Conservation (phyloP, 805 yeast species). For the Pichia californica region DNA sequence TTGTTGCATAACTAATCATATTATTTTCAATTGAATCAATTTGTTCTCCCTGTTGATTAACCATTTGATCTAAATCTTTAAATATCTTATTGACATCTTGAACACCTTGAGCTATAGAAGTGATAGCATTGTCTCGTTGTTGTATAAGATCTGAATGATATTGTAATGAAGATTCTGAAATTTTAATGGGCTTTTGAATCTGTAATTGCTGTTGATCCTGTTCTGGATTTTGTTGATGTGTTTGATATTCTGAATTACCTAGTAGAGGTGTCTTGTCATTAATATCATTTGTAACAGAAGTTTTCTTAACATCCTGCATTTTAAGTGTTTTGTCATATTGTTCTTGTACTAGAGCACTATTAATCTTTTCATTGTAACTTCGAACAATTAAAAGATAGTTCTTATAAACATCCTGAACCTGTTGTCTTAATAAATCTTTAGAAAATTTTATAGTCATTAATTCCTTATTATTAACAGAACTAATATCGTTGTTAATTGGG, state of each 20-base stretch:
- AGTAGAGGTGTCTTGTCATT: constrained; percentile 5
- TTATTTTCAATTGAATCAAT: constrained; percentile 82
- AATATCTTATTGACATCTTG: constrained; percentile 81
- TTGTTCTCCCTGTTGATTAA: constrained; percentile 78
- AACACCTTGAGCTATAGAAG: constrained; percentile 69
- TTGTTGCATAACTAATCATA: constrained; percentile 52
- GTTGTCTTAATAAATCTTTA: constrained; percentile 48
- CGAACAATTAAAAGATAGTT: constrained; percentile 38
- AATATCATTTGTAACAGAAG: neutral
- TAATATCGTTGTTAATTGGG: neutral
- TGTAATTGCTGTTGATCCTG: too few species aligned
- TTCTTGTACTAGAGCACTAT: constrained; percentile 32
- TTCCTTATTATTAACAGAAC: neutral
- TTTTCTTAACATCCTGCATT: neutral
- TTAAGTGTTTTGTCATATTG: constrained; percentile 14
- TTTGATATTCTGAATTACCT: constrained; percentile 14
- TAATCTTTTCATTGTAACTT: constrained; percentile 44
- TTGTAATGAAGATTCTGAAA: constrained; percentile 43
- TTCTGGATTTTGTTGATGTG: constrained; percentile 27
- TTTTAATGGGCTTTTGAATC: too few species aligned
- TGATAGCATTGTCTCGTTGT: constrained; percentile 69
- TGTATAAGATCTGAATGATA: constrained; percentile 59
- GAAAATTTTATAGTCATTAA: constrained; percentile 28
- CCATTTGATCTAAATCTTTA: constrained; percentile 70
- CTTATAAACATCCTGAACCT: constrained; percentile 46